Conservation (phyloP, 2,329 filamentous ascomycete genomes). For the Ascochyta fabae region DNA sequence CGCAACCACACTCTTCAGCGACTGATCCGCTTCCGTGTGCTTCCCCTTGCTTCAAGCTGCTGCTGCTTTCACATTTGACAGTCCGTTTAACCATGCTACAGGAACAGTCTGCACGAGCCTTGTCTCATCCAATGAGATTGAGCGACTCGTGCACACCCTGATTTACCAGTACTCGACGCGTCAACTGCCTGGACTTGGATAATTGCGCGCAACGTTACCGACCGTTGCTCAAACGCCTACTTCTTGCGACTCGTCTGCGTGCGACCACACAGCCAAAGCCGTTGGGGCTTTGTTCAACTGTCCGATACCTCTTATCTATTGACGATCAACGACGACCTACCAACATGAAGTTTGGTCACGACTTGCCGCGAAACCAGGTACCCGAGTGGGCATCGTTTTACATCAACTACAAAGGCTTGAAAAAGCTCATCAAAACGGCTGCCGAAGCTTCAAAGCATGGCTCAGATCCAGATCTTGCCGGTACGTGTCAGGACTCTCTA, state of each 20-base stretch:
- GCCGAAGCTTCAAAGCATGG: slow-evolving; percentile 70
- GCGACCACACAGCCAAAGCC: background rate
- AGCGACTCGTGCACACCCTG: slow-evolving; percentile 32
- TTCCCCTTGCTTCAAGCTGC: slow-evolving; percentile 36
- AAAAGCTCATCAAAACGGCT: slow-evolving; percentile 91
- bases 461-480: slow-evolving; percentile 84
- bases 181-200: slow-evolving; percentile 27
- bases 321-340: background rate
- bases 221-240: slow-evolving; percentile 15
- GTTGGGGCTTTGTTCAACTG: slow-evolving; percentile 7
- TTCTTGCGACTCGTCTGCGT: slow-evolving; percentile 22
- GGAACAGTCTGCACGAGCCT: slow-evolving; percentile 32
- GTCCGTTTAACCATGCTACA: slow-evolving; percentile 44
- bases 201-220: slow-evolving; percentile 18
- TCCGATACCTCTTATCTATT: background rate
- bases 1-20: slow-evolving; percentile 30
- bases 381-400: slow-evolving; percentile 85
- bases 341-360: slow-evolving; percentile 58
- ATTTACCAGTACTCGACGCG: slow-evolving; percentile 27
- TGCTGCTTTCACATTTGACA: slow-evolving; percentile 36
- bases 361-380: slow-evolving; percentile 79
- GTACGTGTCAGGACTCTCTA: slow-evolving; percentile 60
- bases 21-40: slow-evolving; percentile 37
- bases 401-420: slow-evolving; percentile 89
- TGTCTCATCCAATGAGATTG: slow-evolving; percentile 43